These are phyloP conservation scores for Lactuca sativa DNA, from an alignment of 129 eudicot species.

Conservation along the genomic window DNA sequence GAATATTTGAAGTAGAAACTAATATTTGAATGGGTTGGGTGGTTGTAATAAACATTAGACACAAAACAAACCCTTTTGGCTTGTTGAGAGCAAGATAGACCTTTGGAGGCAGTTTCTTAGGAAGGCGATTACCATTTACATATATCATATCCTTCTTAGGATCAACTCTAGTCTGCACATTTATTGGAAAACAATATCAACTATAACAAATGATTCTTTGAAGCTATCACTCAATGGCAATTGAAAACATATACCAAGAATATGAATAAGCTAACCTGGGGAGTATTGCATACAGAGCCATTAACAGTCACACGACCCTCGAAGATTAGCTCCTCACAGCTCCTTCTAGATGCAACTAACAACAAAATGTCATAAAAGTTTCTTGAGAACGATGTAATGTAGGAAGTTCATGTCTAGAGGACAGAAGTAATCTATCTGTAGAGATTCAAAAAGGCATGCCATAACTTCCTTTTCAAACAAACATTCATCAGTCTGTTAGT, in stretches of 20 bases:
- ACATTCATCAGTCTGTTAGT: no score
- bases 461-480: no score
- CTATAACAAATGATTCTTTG: not conserved
- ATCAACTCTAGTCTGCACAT: slow-evolving; percentile 84
- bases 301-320: slow-evolving; percentile 87
- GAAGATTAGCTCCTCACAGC: slow-evolving; percentile 87
- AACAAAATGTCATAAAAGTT: slow-evolving; percentile 16
- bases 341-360: slow-evolving; percentile 94
- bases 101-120: slow-evolving; percentile 91
- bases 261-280: slow-evolving; percentile 58
- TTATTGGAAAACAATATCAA: slow-evolving; percentile 21
- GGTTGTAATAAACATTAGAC: not conserved
- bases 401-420: no score
- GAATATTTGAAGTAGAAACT: not conserved
- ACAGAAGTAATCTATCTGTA: no score
- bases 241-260: not conserved
- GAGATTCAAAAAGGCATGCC: no score
- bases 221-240: not conserved
- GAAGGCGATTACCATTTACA: slow-evolving; percentile 92
- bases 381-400: not conserved
- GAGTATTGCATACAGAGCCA: slow-evolving; percentile 87
- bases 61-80: slow-evolving; percentile 95
- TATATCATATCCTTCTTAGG: slow-evolving; percentile 83
- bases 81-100: slow-evolving; percentile 95
- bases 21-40: not conserved